These are phyloP conservation scores for Calonectria honghensis DNA, from an alignment of 2,329 filamentous ascomycete genomes.

Conservation along the genomic window DNA sequence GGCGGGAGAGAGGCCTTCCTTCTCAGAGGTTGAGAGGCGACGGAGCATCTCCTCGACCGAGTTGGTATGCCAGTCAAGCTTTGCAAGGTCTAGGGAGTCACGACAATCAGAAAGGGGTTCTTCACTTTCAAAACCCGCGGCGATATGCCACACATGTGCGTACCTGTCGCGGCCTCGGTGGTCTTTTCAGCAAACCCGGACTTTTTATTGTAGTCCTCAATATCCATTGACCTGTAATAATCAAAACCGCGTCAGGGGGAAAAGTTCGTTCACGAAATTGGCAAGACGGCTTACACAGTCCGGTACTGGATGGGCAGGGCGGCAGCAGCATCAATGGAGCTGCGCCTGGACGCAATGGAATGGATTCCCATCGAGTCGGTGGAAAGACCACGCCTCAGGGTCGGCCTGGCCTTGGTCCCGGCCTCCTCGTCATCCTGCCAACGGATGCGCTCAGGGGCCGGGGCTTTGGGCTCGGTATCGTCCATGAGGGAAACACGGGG, in stretches of 20 bases:
- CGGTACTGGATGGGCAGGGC: constrained; percentile 48
- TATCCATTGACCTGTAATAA: constrained; percentile 45
- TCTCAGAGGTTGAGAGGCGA: constrained; percentile 40
- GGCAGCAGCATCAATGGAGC: constrained; percentile 41
- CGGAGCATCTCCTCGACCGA: constrained; percentile 42
- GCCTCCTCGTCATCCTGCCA: constrained; percentile 48
- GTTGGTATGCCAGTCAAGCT: constrained; percentile 49
- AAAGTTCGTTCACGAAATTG: neutral
- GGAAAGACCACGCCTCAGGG: constrained; percentile 42
- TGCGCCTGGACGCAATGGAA: constrained; percentile 42
- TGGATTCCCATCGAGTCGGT: constrained; percentile 43
- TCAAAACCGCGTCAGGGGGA: constrained; percentile 33
- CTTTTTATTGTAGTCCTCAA: constrained; percentile 47
- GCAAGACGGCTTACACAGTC: constrained; percentile 43
- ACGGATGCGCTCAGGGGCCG: constrained; percentile 45
- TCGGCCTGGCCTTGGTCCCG: constrained; percentile 40
- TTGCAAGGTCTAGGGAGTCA: constrained; percentile 40
- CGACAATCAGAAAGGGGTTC: constrained; percentile 9
- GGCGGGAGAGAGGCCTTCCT: constrained; percentile 43
- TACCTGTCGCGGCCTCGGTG: constrained; percentile 41
- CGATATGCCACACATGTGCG: neutral
- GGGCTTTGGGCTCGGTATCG: constrained; percentile 42
- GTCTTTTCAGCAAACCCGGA: constrained; percentile 34
- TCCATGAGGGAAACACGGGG: constrained; percentile 38
- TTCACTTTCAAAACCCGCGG: neutral